These are phyloP conservation scores for Tuber calosporum DNA, from an alignment of 495 filamentous ascomycete genomes.

Conservation along the genomic window DNA sequence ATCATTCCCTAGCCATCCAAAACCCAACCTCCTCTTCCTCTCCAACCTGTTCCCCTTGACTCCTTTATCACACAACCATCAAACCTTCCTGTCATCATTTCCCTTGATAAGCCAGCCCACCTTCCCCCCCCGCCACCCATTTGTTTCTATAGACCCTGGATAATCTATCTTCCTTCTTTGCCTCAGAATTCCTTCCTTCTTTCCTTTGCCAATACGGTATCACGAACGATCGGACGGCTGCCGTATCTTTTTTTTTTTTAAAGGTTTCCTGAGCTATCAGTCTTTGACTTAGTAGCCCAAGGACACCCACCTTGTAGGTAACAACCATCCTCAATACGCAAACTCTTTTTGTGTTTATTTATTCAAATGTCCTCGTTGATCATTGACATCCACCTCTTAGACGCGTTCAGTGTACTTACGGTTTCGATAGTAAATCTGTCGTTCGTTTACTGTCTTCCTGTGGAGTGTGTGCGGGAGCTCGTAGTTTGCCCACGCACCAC, in stretches of 20 bases:
- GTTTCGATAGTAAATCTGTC: background rate
- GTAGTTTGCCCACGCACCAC: background rate
- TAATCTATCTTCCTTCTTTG: conserved; percentile 3
- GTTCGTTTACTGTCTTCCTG: background rate
- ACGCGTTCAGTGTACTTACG: background rate
- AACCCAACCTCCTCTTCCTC: conserved; percentile 11
- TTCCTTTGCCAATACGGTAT: conserved; percentile 18
- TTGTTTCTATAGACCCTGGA: conserved; percentile 16
- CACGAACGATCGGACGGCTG: background rate
- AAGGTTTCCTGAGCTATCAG: conserved; percentile 1
- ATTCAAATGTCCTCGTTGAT: background rate
- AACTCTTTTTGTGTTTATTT: background rate
- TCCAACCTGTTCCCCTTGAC: background rate
- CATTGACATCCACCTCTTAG: background rate
- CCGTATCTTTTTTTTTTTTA: too few relatives aligned
- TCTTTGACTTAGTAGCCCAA: background rate
- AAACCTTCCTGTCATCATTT: conserved; percentile 1
- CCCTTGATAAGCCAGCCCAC: conserved; percentile 3
- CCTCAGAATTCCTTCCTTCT: background rate
- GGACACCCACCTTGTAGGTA: background rate
- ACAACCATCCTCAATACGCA: background rate
- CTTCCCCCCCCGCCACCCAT: conserved; percentile 17
- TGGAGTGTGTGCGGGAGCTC: background rate
- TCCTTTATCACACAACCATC: background rate
- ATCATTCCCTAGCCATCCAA: background rate